These are phyloP conservation scores for Lanmaoa rubissima DNA, from an alignment of 768 basidiomycete genomes.

Conservation along the genomic window DNA sequence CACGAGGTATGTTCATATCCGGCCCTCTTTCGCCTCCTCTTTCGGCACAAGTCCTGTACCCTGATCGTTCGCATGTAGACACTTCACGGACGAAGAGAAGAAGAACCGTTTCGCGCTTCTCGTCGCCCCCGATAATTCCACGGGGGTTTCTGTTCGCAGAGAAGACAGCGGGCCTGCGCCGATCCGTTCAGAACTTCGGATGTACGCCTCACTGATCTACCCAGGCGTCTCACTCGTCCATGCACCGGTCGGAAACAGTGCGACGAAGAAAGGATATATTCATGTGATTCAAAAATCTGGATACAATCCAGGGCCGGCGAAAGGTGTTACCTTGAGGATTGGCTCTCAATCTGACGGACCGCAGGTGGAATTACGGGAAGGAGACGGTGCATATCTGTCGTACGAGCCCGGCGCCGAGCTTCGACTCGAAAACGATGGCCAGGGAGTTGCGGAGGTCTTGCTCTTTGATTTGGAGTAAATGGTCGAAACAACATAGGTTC, in stretches of 20 bases:
- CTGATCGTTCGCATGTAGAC: conserved; percentile 30
- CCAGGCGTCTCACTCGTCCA: conserved; percentile 53
- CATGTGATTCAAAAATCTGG: conserved; percentile 87
- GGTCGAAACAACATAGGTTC: not conserved
- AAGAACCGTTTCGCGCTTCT: conserved; percentile 64
- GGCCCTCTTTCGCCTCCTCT: not conserved
- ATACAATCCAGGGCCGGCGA: conserved; percentile 58
- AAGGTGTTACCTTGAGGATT: conserved; percentile 59
- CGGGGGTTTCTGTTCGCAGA: conserved; percentile 58
- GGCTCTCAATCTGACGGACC: conserved; percentile 37
- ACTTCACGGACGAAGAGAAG: conserved; percentile 84
- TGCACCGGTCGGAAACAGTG: conserved; percentile 39
- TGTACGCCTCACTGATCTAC: conserved; percentile 76
- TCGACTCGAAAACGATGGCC: conserved; percentile 62
- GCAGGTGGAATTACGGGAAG: conserved; percentile 67
- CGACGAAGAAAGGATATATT: conserved; percentile 65
- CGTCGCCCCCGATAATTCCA: conserved; percentile 67
- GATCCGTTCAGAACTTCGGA: conserved; percentile 61
- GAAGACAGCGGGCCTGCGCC: conserved; percentile 81
- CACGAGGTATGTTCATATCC: conserved; percentile 50
- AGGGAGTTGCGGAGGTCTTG: conserved; percentile 66
- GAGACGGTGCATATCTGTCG: conserved; percentile 80
- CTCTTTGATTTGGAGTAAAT: conserved; percentile 73
- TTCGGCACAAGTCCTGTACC: not conserved
- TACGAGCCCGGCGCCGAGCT: conserved; percentile 37